A percentile compares a stretch with the other conserved stretches of the same genome.
phyloP scores from a whole-genome alignment of 306 rosid genomes.

The Ormosia semicastrata region DNA sequence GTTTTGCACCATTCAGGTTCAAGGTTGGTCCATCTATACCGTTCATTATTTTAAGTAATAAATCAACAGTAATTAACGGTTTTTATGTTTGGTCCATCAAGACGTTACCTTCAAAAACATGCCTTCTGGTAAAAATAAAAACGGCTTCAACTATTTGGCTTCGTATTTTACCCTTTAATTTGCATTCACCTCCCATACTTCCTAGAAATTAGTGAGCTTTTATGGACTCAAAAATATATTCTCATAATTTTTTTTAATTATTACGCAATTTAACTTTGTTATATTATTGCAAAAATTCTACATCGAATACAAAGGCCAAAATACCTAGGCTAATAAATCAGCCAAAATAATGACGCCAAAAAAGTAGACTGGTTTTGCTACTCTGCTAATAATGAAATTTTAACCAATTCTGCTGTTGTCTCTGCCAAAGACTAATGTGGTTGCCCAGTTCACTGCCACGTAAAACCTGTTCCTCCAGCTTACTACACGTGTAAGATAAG shows the following conservation, averaged over 20 bases:
- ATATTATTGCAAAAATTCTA: neutral
- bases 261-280: neutral
- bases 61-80: too few species aligned
- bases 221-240: neutral
- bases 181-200: neutral
- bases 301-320: neutral
- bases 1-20: too few species aligned
- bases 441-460: conserved; percentile 94
- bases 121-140: too few species aligned
- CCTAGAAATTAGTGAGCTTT: neutral
- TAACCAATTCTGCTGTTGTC: conserved; percentile 83
- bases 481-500: conserved; percentile 83
- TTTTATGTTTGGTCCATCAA: too few species aligned
- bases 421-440: conserved; percentile 91
- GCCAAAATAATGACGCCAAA: neutral
- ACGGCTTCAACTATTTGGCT: neutral
- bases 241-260: neutral
- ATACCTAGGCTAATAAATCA: neutral
- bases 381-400: neutral
- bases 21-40: too few species aligned
- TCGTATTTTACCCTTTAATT: neutral
- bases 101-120: too few species aligned
- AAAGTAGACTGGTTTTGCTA: neutral
- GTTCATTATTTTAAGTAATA: too few species aligned
- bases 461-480: conserved; percentile 99